Evolutionary conservation across 805 yeast species (phyloP), one percentile per base, ranked within the genome.

Genomic region (Candida tallmaniae): DNA sequence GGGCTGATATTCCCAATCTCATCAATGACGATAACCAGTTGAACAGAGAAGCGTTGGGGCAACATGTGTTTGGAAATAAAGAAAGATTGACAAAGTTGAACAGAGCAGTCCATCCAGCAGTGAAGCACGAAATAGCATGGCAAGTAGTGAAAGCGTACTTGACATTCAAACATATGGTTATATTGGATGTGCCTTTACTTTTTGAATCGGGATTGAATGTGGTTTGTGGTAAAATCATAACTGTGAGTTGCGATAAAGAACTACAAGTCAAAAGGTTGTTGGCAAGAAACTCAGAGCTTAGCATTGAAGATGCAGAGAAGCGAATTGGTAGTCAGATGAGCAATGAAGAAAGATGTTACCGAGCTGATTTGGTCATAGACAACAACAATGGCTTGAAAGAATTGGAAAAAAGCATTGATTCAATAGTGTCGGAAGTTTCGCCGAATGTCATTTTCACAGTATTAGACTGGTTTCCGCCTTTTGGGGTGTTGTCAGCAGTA

Each of bases 141-240:
- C 74, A 73, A 45, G 60, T 86, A 1, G 23, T 81, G 2, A 39
- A 45, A 33, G 74, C 75, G 12, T 93, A 88, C 70, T 20, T 86
- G 10, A 42, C 54, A 7, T 76, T 86, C 10, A 52, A 75, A 28
- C 55, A 66, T 10, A 47, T 87, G 51, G 88, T 87, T 3, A 61
- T 93, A 0, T 58, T 93, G 31, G 99, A 93, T 51, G 90, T 94
- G 2, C 99, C 99, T 1, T 62, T 93, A 24, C 62, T 93, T 13
- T 93, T 85, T 56, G 98, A 93, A 55, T 72, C 87, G 23, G 75
- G 78, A 2, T 64, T 90, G 45, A 78, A 86, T 50, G 47, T 53
- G 29, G 60, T 81, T 16, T 90, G 97, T 53, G 95, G 93, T 0
- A 52, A 65, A 7, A 73, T 80, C 0, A 55, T 90, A 3, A 79